Base-by-base conservation (phyloP, 192 early-diverging fungal genomes). In the Rhizoclosmatium globosum region DNA sequence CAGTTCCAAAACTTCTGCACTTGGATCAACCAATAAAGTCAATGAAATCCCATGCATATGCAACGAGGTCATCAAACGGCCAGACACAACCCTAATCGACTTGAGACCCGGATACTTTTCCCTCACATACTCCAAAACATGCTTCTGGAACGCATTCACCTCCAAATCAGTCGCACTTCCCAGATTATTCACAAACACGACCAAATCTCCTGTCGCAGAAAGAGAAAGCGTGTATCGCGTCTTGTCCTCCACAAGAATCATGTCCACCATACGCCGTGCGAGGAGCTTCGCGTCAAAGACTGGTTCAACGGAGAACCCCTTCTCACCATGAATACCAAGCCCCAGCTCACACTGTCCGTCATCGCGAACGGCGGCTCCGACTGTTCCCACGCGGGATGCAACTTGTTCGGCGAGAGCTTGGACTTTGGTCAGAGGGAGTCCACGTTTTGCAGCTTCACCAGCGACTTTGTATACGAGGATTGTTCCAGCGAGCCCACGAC, bases 321-420 rank as follows among this genome's bases (percentile, higher is more conserved):
- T 87, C 84, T 96, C 95, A 71, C 93, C 93, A 80, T 96, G 95
- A 68, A 96, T 96, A 64, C 93, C 93, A 87, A 94, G 91, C 3
- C 95, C 94, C 41, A 87, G 47, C 64, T 87, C 85, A 57, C 94
- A 86, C 65, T 92, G 89, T 19, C 93, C 86, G 21, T 93, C 87
- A 23, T 92, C 91, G 47, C 93, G 88, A 38, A 96, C 85, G 1
- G 92, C 90, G 62, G 92, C 92, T 15, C 94, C 94, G 47, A 96
- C 90, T 0, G 95, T 96, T 39, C 92, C 93, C 17, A 90, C 89
- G 67, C 93, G 84, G n/a, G 82, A 67, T 41, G 88, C 75, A 19
- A 89, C 87, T 71, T 89, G 87, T 64, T 92, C 84, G 39, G 89
- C 93, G 13, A 77, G 71, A 2, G 76, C 75, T 62, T 83, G 83